phyloP scores from a whole-genome alignment of 2,329 filamentous ascomycete genomes.

The Phaeoacremonium minimum region DNA sequence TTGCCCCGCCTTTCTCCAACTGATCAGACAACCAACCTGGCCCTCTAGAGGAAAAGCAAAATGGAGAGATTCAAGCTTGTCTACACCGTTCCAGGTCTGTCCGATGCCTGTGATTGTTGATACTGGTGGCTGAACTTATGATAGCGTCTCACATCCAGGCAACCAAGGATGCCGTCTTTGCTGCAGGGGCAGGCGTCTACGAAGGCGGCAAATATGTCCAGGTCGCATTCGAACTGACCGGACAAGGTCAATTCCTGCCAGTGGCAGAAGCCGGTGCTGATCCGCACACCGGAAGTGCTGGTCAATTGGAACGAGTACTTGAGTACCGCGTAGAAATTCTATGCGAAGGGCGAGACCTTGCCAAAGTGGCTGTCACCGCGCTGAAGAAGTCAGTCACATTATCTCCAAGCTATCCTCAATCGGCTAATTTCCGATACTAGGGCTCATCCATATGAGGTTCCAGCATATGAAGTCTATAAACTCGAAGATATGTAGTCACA shows the following conservation, averaged over 20 bases:
- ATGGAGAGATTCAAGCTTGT: slow-evolving; percentile 9
- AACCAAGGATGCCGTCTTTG: slow-evolving; percentile 18
- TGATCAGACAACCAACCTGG: too few relatives aligned
- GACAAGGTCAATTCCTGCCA: slow-evolving; percentile 42
- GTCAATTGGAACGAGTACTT: slow-evolving; percentile 37
- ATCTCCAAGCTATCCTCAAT: not conserved
- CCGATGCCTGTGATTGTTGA: not conserved
- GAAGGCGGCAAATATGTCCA: slow-evolving; percentile 19
- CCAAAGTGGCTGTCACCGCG: slow-evolving; percentile 36
- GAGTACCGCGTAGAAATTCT: slow-evolving; percentile 43
- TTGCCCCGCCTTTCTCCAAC: too few relatives aligned
- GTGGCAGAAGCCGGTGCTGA: slow-evolving; percentile 31
- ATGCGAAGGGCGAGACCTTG: slow-evolving; percentile 35
- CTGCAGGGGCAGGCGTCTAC: slow-evolving; percentile 16
- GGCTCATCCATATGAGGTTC: slow-evolving; percentile 19
- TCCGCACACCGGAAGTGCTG: slow-evolving; percentile 38
- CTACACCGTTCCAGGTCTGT: slow-evolving; percentile 9
- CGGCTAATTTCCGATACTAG: slow-evolving; percentile 7
- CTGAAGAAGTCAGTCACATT: slow-evolving; percentile 28
- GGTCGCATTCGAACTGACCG: slow-evolving; percentile 23
- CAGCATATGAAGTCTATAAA: slow-evolving; percentile 21
- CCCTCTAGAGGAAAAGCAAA: too few relatives aligned
- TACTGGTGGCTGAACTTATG: not conserved
- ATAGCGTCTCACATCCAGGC: slow-evolving; percentile 10
- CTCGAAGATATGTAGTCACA: slow-evolving; percentile 15